Evolutionary conservation across 129 eudicot genomes (phyloP).

Genomic region (Artemisia argyi): DNA sequence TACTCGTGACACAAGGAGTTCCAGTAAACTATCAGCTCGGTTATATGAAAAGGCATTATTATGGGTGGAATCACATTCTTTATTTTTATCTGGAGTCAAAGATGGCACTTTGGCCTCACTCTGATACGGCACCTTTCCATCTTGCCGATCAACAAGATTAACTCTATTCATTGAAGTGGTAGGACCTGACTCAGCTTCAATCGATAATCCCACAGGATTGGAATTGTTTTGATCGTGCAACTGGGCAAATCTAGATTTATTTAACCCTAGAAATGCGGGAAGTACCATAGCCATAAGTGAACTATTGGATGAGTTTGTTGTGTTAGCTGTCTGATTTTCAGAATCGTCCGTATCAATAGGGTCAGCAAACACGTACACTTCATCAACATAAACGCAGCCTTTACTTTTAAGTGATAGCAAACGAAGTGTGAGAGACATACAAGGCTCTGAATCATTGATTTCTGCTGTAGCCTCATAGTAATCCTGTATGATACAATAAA

Average conservation of each 20-base stretch:
- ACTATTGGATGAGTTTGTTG: slow-evolving; percentile 43
- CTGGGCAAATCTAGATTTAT: slow-evolving; percentile 50
- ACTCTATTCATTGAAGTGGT: slow-evolving; percentile 24
- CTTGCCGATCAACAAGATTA: slow-evolving; percentile 27
- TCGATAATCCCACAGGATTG: slow-evolving; percentile 27
- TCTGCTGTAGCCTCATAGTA: slow-evolving; percentile 94
- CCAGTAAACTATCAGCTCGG: slow-evolving; percentile 56
- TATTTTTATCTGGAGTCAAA: slow-evolving; percentile 18
- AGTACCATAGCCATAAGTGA: slow-evolving; percentile 84
- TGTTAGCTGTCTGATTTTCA: slow-evolving; percentile 28
- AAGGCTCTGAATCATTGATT: slow-evolving; percentile 78
- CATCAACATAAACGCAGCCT: slow-evolving; percentile 61
- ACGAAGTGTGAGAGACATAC: slow-evolving; percentile 68
- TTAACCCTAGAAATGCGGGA: slow-evolving; percentile 80
- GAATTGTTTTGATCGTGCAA: slow-evolving; percentile 37
- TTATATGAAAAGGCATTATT: slow-evolving; percentile 23
- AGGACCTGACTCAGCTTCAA: slow-evolving; percentile 23
- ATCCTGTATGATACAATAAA: slow-evolving; percentile 47
- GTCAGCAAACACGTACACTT: slow-evolving; percentile 79
- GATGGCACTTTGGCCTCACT: slow-evolving; percentile 19
- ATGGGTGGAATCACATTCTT: slow-evolving; percentile 10
- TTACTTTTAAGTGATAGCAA: slow-evolving; percentile 70
- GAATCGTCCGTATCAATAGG: slow-evolving; percentile 42
- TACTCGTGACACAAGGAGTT: slow-evolving; percentile 67
- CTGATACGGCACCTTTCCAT: slow-evolving; percentile 28